Evolutionary conservation across 495 filamentous ascomycete species (phyloP).

Genomic region (Aspergillus bertholletiae): DNA sequence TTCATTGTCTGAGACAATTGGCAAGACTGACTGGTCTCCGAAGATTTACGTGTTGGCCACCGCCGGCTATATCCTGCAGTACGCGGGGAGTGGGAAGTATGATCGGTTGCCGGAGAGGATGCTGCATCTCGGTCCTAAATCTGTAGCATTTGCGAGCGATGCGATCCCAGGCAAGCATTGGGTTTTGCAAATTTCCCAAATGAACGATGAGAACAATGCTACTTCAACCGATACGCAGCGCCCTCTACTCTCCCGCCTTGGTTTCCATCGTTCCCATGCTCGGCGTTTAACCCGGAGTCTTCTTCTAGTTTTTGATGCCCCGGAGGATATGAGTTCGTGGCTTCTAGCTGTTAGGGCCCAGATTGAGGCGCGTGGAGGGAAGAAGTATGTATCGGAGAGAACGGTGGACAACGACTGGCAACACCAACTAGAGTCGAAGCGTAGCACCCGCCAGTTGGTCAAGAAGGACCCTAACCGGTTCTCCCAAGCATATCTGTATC

Average conservation of each 20-base stretch:
- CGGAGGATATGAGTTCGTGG: slow-evolving; percentile 87
- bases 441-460: slow-evolving; percentile 33
- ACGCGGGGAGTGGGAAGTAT: slow-evolving; percentile 73
- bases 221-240: slow-evolving; percentile 47
- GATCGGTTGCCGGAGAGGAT: slow-evolving; percentile 86
- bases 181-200: slow-evolving; percentile 87
- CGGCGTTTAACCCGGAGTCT: slow-evolving; percentile 63
- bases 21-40: slow-evolving; percentile 70
- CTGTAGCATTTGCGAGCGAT: slow-evolving; percentile 91
- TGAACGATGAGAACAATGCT: slow-evolving; percentile 59
- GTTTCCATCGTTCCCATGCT: slow-evolving; percentile 58
- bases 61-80: slow-evolving; percentile 84
- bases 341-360: slow-evolving; percentile 57
- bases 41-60: slow-evolving; percentile 83
- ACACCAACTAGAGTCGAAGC: slow-evolving; percentile 39
- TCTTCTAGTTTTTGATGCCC: slow-evolving; percentile 74
- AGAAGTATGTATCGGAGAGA: slow-evolving; percentile 57
- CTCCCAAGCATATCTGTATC: slow-evolving; percentile 58
- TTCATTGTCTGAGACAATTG: slow-evolving; percentile 55
- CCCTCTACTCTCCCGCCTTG: slow-evolving; percentile 68
- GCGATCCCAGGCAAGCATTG: slow-evolving; percentile 88
- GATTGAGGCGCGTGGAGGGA: slow-evolving; percentile 68
- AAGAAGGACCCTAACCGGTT: slow-evolving; percentile 56
- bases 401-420: slow-evolving; percentile 30
- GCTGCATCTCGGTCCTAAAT: slow-evolving; percentile 75